Evolutionary conservation across 1,139 yeast species (phyloP).

Genomic region (Keqinozyma sinolaborantium): DNA sequence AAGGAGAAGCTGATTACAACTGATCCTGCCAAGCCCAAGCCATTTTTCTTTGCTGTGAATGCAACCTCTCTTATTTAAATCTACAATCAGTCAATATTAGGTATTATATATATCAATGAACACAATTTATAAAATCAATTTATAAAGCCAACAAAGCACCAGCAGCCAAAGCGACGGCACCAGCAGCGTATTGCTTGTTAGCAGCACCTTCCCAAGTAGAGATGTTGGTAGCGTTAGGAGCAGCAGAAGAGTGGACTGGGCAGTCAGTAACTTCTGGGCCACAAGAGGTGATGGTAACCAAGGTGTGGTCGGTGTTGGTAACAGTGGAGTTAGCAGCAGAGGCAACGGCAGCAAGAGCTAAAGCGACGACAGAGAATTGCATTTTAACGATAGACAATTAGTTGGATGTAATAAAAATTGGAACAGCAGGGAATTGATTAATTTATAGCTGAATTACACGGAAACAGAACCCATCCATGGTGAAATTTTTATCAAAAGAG

Average conservation of each 20-base stretch:
- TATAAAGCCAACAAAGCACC: conserved; percentile 53
- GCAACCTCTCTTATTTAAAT: too few relatives aligned
- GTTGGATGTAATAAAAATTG: not conserved
- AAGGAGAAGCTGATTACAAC: too few relatives aligned
- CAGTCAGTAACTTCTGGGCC: conserved; percentile 39
- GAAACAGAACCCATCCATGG: not conserved
- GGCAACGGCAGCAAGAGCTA: conserved; percentile 38
- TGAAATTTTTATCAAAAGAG: not conserved
- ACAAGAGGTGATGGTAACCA: conserved; percentile 44
- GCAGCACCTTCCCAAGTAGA: conserved; percentile 38
- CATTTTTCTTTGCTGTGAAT: too few relatives aligned
- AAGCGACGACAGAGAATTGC: conserved; percentile 48
- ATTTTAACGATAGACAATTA: conserved; percentile 19
- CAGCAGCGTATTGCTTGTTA: conserved; percentile 35
- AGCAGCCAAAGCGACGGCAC: conserved; percentile 50
- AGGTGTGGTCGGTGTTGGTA: conserved; percentile 25
- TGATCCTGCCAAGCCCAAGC: too few relatives aligned
- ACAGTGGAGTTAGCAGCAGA: conserved; percentile 39
- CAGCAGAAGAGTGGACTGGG: conserved; percentile 29
- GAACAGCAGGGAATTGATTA: not conserved
- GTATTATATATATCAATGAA: too few relatives aligned
- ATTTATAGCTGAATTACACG: not conserved
- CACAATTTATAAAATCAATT: conserved; percentile 12
- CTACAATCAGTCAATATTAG: too few relatives aligned
- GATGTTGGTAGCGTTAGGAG: conserved; percentile 25